Base-by-base conservation (phyloP, 73 alveolate species). In the Paramecium tetraurelia region DNA sequence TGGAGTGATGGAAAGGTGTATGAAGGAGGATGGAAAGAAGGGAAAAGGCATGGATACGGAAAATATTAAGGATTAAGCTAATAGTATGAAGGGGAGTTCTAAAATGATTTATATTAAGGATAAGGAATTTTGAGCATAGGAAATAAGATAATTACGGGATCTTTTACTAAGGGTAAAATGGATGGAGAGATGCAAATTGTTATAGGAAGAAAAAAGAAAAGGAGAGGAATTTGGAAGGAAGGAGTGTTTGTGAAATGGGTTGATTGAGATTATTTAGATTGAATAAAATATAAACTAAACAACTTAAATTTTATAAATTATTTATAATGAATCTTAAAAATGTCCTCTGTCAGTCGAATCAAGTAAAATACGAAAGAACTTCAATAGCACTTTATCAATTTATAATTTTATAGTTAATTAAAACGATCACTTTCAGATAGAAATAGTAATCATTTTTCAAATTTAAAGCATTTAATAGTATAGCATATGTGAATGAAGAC, bases 1-100 rank as follows among this genome's bases (percentile, higher is more conserved):
- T 44, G 94, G 72, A 86, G 95, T 16, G 94, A 88, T 88, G 94
- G 94, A 16, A 88, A 33, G 21, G 71, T 29, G 12, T 88, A 70
- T 88, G 72, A 43, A 16, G 94, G 94, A 44, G 21, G 46, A 4
- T 88, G 70, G 70, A 44, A 63, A 88, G 21, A 88, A 36, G 94
- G 94, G 8, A 29, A 33, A 35, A 70, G 69, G 38, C 84, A 88
- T 86, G 94, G 94, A 5, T 58, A 31, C 36, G 94, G 94, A 21
- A 72, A 72, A 72, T 36, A 72, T 72, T 11, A 63, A 63, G 84
- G 84, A 36, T 36, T 18, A 35, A 72, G n/a, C 40, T 12, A 72
- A 36, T 1, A 35, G 14, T 72, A 72, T 72, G 57, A 72, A 72
- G 86, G 86, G 2, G 57, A 72, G 63, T 72, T 72, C 14, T 33